Evolutionary conservation across 768 basidiomycete genomes (phyloP).

Genomic region (Hygrophorus russula): DNA sequence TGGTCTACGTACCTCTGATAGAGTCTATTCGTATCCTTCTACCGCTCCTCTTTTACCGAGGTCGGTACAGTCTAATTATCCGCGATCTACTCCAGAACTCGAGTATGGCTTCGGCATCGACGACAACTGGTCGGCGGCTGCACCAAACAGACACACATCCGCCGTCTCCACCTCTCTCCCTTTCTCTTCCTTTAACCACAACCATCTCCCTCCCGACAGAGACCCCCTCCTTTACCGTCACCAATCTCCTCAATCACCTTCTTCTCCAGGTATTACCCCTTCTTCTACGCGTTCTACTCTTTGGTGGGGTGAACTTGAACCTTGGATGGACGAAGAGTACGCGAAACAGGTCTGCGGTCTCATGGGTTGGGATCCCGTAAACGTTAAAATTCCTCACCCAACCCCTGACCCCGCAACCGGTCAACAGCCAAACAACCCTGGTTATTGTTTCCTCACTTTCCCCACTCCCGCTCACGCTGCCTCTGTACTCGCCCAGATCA

Average conservation of each 20-base stretch:
- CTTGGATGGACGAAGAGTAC: conserved; percentile 98
- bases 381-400: conserved; percentile 61
- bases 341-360: conserved; percentile 76
- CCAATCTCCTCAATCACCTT: conserved; percentile 7
- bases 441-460: conserved; percentile 84
- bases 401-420: conserved; percentile 44
- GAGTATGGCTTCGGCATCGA: conserved; percentile 19
- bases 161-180: conserved; percentile 18
- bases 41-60: too few relatives aligned
- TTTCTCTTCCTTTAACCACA: conserved; percentile 10
- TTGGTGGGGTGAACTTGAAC: conserved; percentile 83
- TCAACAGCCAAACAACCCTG: conserved; percentile 71
- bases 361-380: conserved; percentile 79
- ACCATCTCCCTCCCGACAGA: conserved; percentile 17
- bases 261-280: conserved; percentile 9
- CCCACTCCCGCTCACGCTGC: conserved; percentile 59
- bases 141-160: conserved; percentile 34
- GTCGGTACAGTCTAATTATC: too few relatives aligned
- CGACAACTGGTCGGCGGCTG: conserved; percentile 9
- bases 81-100: conserved; percentile 12
- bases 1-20: conserved; percentile 18
- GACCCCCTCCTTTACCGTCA: conserved; percentile 21
- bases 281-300: conserved; percentile 47
- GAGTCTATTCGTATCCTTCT: background rate
- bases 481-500: conserved; percentile 60